Conservation (phyloP, 345 rosid species). For the Boechera stricta region DNA sequence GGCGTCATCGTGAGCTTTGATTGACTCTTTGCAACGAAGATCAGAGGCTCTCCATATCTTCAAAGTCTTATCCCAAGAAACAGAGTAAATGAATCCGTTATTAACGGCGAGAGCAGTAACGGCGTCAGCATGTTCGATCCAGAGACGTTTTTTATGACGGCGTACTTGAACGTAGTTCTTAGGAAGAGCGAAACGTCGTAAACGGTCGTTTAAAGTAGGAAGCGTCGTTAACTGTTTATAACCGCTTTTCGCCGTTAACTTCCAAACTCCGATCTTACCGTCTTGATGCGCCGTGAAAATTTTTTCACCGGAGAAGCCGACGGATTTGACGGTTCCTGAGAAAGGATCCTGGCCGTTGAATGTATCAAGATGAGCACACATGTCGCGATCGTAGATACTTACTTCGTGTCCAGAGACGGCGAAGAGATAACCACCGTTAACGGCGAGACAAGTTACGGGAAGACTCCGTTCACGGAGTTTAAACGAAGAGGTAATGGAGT, state of each 20-base stretch:
- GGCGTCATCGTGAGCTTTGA: slow-evolving; percentile 84
- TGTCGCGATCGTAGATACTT: slow-evolving; percentile 64
- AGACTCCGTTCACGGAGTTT: slow-evolving; percentile 46
- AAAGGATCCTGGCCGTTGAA: slow-evolving; percentile 59
- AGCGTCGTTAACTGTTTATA: slow-evolving; percentile 61
- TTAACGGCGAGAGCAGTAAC: slow-evolving; percentile 73
- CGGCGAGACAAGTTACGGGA: slow-evolving; percentile 71
- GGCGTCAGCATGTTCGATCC: slow-evolving; percentile 95
- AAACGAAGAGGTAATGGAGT: slow-evolving; percentile 48
- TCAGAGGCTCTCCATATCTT: slow-evolving; percentile 79
- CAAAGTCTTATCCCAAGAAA: slow-evolving; percentile 85
- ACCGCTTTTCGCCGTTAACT: slow-evolving; percentile 47
- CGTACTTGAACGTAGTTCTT: slow-evolving; percentile 81
- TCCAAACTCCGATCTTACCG: slow-evolving; percentile 89
- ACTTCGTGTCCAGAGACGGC: slow-evolving; percentile 69
- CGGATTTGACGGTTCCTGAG: slow-evolving; percentile 74
- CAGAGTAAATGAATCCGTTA: slow-evolving; percentile 69
- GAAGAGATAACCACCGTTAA: slow-evolving; percentile 60
- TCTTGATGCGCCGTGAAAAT: slow-evolving; percentile 88
- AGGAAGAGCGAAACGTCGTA: slow-evolving; percentile 74
- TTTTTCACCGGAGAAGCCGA: slow-evolving; percentile 60
- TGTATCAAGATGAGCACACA: slow-evolving; percentile 50
- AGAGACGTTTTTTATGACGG: slow-evolving; percentile 71
- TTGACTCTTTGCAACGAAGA: slow-evolving; percentile 75
- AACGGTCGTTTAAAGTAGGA: slow-evolving; percentile 78